Evolutionary conservation across 306 rosid genomes (phyloP), one percentile per base, ranked within the genome.

Genomic region (Quercus ilex): DNA sequence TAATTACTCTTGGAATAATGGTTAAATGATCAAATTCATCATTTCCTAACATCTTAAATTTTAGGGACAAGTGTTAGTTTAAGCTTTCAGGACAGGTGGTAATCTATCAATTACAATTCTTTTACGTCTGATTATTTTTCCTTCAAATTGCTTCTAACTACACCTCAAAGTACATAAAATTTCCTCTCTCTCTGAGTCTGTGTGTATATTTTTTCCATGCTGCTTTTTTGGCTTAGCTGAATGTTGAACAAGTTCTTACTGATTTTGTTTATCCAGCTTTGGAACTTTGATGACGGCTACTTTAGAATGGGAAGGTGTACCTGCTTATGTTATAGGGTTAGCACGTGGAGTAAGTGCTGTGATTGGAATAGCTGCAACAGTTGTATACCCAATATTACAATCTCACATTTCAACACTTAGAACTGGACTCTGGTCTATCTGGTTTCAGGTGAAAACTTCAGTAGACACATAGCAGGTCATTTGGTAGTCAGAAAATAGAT

Each of bases 281-380:
- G 97, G 97, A 77, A 91, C 97, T 58, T 81, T 95, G 84, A 95
- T 95, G 99, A 91, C 97, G 69, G 99, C 99, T 7, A 74, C 90
- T 65, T 83, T 95, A 74, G 90, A 95, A 85, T 92, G 97, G 99
- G 80, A 90, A 84, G 96, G 99, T 9, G 89, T 92, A 77, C 93
- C 96, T 38, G 92, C 92, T 63, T 93, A 83, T 79, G 79, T 88
- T 41, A 95, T 91, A 41, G 94, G 98, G 72, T 84, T 91, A 25
- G 96, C 82, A 4, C 86, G 96, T 55, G 99, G 98, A 87, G 77
- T 85, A 55, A 90, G 94, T 18, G 94, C 94, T 23, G 57, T 81
- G 19, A 79, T 91, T 26, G 99, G 99, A 85, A 92, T 95, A 69
- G 84, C 80, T 71, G 97, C 96, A 53, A 91, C 98, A 9, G 65